Percentiles rank a stretch among this genome's conserved stretches.
These are phyloP conservation scores for Sclerotinia borealis DNA, from an alignment of 2,329 filamentous ascomycete species.

Conservation along the genomic window DNA sequence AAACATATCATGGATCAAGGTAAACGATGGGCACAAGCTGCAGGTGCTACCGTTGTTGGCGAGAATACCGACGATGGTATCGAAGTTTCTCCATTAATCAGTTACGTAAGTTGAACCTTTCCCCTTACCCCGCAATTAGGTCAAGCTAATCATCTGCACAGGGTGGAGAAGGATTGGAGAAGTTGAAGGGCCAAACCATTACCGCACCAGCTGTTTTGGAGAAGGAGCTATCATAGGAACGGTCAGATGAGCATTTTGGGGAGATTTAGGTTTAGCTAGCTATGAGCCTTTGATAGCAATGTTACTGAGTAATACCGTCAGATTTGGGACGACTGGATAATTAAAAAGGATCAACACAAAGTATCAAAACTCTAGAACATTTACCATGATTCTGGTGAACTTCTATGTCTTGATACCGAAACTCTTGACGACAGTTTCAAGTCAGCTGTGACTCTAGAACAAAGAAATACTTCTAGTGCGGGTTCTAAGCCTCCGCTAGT, in stretches of 20 bases:
- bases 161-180: conserved; percentile 58
- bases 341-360: not conserved
- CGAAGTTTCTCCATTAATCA: conserved; percentile 87
- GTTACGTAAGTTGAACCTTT: conserved; percentile 68
- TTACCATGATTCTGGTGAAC: not conserved
- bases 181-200: conserved; percentile 47
- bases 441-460: not conserved
- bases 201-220: conserved; percentile 48
- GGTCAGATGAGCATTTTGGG: not conserved
- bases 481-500: not conserved
- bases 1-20: conserved; percentile 87
- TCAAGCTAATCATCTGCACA: conserved; percentile 47
- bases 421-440: not conserved
- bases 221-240: conserved; percentile 31
- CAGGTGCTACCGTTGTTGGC: conserved; percentile 68
- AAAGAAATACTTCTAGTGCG: not conserved
- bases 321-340: not conserved
- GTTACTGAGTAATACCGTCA: not conserved
- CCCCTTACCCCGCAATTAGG: not conserved
- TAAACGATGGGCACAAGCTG: conserved; percentile 74
- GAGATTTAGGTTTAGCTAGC: not conserved
- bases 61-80: conserved; percentile 61
- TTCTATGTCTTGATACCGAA: no score
- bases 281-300: not conserved
- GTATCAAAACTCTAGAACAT: not conserved